These are phyloP conservation scores for Rachicladosporium sp. DNA, from an alignment of 2,329 filamentous ascomycete species.

Conservation along the genomic window DNA sequence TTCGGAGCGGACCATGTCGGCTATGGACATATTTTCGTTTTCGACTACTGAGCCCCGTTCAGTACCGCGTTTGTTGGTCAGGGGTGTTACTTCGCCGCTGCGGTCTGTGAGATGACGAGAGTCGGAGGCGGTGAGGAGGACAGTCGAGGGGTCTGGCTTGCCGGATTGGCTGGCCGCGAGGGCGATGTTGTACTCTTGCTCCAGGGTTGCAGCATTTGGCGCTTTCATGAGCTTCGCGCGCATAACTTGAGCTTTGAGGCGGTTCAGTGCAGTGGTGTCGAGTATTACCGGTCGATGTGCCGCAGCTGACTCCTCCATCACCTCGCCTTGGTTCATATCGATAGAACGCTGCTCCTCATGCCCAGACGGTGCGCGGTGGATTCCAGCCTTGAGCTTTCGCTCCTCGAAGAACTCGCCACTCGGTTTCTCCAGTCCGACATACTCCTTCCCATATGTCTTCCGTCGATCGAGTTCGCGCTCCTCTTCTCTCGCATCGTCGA, in stretches of 20 bases:
- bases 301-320: slow-evolving; percentile 45
- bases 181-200: slow-evolving; percentile 72
- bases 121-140: slow-evolving; percentile 79
- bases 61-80: slow-evolving; percentile 68
- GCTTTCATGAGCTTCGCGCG: slow-evolving; percentile 79
- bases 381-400: slow-evolving; percentile 49
- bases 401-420: slow-evolving; percentile 77
- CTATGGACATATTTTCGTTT: slow-evolving; percentile 90
- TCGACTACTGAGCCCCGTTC: slow-evolving; percentile 78
- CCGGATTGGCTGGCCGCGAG: slow-evolving; percentile 47
- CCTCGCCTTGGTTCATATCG: slow-evolving; percentile 36
- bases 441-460: slow-evolving; percentile 70
- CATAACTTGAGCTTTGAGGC: slow-evolving; percentile 87
- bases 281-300: slow-evolving; percentile 40
- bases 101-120: slow-evolving; percentile 70
- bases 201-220: slow-evolving; percentile 61
- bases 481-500: slow-evolving; percentile 89
- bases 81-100: slow-evolving; percentile 61
- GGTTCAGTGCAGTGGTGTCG: slow-evolving; percentile 73
- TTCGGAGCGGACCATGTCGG: slow-evolving; percentile 95
- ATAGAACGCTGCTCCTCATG: too few species aligned
- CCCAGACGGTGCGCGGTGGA: slow-evolving; percentile 24
- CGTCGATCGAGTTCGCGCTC: slow-evolving; percentile 78
- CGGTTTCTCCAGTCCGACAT: slow-evolving; percentile 74
- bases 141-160: slow-evolving; percentile 50